Percentiles rank a stretch among this genome's conserved stretches.
Evolutionary conservation across 495 filamentous ascomycete species (phyloP).

Genomic region (Emericellopsis terricola): DNA sequence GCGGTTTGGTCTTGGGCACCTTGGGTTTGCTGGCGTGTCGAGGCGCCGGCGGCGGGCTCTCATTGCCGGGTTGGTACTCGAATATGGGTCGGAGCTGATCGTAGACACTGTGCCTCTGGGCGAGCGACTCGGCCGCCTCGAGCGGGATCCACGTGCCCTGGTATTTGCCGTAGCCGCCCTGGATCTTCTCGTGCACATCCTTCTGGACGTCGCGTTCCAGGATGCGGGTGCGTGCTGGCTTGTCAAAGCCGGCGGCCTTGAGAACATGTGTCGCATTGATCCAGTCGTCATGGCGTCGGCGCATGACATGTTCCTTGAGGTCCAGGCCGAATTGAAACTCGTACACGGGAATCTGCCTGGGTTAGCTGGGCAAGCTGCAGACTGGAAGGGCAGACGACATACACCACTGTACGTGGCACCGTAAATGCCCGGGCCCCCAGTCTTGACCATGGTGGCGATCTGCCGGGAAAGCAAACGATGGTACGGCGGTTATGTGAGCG

Average conservation of each 20-base stretch:
- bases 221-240: slow-evolving; percentile 84
- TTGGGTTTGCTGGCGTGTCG: slow-evolving; percentile 74
- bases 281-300: slow-evolving; percentile 75
- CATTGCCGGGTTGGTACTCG: slow-evolving; percentile 67
- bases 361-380: not conserved
- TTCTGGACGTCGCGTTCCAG: slow-evolving; percentile 95
- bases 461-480: no score
- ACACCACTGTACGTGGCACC: slow-evolving; percentile 92
- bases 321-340: slow-evolving; percentile 68
- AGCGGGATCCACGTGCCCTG: slow-evolving; percentile 97
- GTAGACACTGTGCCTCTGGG: slow-evolving; percentile 68
- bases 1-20: slow-evolving; percentile 38
- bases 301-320: slow-evolving; percentile 63
- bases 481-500: no score
- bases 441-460: slow-evolving; percentile 20
- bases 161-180: slow-evolving; percentile 97
- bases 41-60: slow-evolving; percentile 82
- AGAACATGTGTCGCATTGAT: slow-evolving; percentile 89
- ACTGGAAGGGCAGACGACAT: slow-evolving; percentile 19
- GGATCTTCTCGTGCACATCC: slow-evolving; percentile 89
- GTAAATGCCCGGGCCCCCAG: slow-evolving; percentile 37
- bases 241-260: slow-evolving; percentile 52
- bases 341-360: slow-evolving; percentile 63
- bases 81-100: slow-evolving; percentile 73
- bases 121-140: slow-evolving; percentile 59